Percentiles rank a stretch among this genome's conserved stretches.
Evolutionary conservation across 2,329 filamentous ascomycete species (phyloP).

Genomic region (Colletotrichum sp.): DNA sequence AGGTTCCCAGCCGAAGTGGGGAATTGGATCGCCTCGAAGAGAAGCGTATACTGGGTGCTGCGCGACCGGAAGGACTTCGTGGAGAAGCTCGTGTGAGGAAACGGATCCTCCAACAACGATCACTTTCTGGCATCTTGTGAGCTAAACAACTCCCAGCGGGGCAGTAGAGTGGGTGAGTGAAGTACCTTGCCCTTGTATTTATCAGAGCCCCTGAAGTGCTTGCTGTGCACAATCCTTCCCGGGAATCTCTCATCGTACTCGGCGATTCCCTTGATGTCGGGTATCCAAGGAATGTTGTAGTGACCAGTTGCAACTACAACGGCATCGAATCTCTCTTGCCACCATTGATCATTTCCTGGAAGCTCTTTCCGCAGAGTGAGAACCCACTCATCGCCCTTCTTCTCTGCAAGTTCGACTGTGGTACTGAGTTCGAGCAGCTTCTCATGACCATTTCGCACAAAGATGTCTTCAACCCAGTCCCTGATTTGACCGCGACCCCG

Average conservation of each 20-base stretch:
- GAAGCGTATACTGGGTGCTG: conserved; percentile 54
- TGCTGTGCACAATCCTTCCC: conserved; percentile 42
- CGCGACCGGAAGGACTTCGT: conserved; percentile 52
- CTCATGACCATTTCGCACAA: conserved; percentile 29
- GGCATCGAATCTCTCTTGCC: conserved; percentile 44
- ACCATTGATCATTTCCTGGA: conserved; percentile 40
- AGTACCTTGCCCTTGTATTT: conserved; percentile 25
- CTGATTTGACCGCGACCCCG: conserved; percentile 60
- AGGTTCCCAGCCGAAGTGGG: conserved; percentile 60
- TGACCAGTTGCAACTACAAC: conserved; percentile 45
- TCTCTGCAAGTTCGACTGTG: conserved; percentile 59
- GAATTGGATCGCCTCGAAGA: conserved; percentile 47
- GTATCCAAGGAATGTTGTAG: conserved; percentile 44
- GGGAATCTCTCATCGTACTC: conserved; percentile 42
- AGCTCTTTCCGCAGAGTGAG: conserved; percentile 51
- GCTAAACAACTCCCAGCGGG: background rate
- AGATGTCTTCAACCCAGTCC: conserved; percentile 52
- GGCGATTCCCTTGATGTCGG: conserved; percentile 42
- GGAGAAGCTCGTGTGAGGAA: conserved; percentile 61
- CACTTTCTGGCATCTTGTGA: conserved; percentile 41
- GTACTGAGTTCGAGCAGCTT: conserved; percentile 54
- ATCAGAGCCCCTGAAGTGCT: conserved; percentile 38
- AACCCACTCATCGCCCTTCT: conserved; percentile 49
- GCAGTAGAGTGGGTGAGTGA: background rate
- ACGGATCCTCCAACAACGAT: conserved; percentile 63